Base-by-base conservation (phyloP, 1,284 basidiomycete species). In the Heliocybe sulcata region DNA sequence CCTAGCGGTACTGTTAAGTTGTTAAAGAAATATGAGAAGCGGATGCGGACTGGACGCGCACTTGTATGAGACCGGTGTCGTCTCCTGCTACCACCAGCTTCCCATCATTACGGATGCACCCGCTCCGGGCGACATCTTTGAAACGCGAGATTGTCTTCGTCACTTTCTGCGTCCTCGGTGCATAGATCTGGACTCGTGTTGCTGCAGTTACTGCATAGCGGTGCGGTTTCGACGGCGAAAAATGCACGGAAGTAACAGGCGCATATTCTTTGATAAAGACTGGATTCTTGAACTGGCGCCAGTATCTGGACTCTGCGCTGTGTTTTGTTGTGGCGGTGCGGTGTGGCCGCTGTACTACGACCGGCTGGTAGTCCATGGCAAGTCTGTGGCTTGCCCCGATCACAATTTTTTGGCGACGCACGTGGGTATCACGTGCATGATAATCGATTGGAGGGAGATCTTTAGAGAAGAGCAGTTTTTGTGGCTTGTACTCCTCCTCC, bases 101-200 rank as follows among this genome's bases (percentile, higher is more conserved):
- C 25, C 96, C 97, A 70, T 99, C 97, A 53, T 80, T 81, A 54
- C 97, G 82, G 57, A 98, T 94, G 63, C 82, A 81, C 12, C 87
- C 94, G 62, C 90, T 89, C 56, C 94, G 78, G 1, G 95, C 95
- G 29, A 96, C 89, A 66, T 98, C 96, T 70, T 97, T 97, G 75
- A 99, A 99, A 31, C 97, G 77, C 26, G 94, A 90, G 58, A 99
- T 94, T 0, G 93, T 97, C 76, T 99, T 99, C 16, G 88, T 90
- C 42, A 98, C 86, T 69, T 95, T 94, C 69, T 95, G 92, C 8
- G 95, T 98, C 57, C 92, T 85, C 31, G 94, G 94, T 16, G 93
- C 93, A 71, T 98, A 98, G 66, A 99, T 91, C 70, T 99, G 92
- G 1, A 99, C 87, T 57, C 95, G 80, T 0, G 94, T 92, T 0